Percentiles rank a stretch among this genome's conserved stretches.
These are phyloP conservation scores for Bipolaris zeicola DNA, from an alignment of 2,329 filamentous ascomycete species.

Conservation along the genomic window DNA sequence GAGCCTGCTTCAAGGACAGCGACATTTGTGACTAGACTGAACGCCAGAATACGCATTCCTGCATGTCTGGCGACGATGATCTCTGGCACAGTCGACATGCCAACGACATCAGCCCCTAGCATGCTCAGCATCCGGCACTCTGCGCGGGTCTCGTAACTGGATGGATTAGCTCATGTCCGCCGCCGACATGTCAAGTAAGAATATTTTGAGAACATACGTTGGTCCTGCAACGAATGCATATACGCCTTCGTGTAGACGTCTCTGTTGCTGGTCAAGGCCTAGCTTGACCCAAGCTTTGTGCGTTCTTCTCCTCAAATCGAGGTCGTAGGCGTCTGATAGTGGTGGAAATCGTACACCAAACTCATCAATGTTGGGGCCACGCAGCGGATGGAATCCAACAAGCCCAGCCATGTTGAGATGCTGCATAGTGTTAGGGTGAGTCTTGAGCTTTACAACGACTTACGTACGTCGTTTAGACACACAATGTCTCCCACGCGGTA, in stretches of 20 bases:
- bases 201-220: conserved; percentile 51
- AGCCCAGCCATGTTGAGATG: conserved; percentile 69
- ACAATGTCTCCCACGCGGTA: conserved; percentile 70
- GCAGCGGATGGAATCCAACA: conserved; percentile 64
- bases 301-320: conserved; percentile 62
- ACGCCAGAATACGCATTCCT: conserved; percentile 66
- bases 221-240: conserved; percentile 70
- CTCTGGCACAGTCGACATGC: conserved; percentile 73
- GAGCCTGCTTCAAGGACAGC: conserved; percentile 64
- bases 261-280: conserved; percentile 51
- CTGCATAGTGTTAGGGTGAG: conserved; percentile 42
- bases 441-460: background rate
- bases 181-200: background rate
- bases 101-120: conserved; percentile 70
- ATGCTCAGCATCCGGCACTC: conserved; percentile 67
- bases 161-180: conserved; percentile 14
- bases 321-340: conserved; percentile 69
- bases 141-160: conserved; percentile 66
- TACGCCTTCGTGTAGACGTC: conserved; percentile 66
- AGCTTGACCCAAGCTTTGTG: conserved; percentile 64
- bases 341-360: conserved; percentile 68
- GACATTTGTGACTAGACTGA: conserved; percentile 70
- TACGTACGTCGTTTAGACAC: conserved; percentile 65
- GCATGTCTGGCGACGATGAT: conserved; percentile 69
- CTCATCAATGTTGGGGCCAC: conserved; percentile 66